A percentile compares a stretch with the other conserved stretches of the same genome.
These are phyloP conservation scores for Posidonia oceanica DNA, from an alignment of 116 monocot species.

Conservation along the genomic window DNA sequence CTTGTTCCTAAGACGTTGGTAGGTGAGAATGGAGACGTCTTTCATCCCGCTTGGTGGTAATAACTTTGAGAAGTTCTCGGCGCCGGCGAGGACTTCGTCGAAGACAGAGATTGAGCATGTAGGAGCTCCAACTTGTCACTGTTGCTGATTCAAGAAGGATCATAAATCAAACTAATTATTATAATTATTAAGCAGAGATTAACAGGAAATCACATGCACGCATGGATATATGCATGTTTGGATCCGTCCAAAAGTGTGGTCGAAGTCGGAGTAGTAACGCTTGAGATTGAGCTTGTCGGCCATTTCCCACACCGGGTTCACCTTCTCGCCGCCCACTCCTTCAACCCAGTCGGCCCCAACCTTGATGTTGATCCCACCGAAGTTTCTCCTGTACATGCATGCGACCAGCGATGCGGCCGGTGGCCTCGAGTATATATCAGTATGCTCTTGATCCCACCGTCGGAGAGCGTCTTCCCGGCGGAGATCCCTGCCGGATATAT, in stretches of 20 bases:
- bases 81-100: neutral
- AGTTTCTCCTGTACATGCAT: constrained; percentile 6
- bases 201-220: too few species aligned
- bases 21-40: constrained; percentile 62
- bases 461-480: too few species aligned
- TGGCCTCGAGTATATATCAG: too few species aligned
- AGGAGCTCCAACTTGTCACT: constrained; percentile 25
- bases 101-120: constrained; percentile 13
- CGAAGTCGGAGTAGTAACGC: constrained; percentile 38
- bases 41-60: constrained; percentile 23
- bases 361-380: constrained; percentile 65
- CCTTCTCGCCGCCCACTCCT: constrained; percentile 37
- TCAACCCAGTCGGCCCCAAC: constrained; percentile 73
- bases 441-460: too few species aligned
- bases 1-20: constrained; percentile 56
- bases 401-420: too few species aligned
- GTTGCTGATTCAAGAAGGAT: constrained; percentile 10
- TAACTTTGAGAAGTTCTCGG: constrained; percentile 16
- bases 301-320: constrained; percentile 61
- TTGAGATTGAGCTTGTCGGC: constrained; percentile 33
- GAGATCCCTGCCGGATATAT: too few species aligned
- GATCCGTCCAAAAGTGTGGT: constrained; percentile 22
- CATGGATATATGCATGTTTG: too few species aligned
- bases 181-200: neutral
- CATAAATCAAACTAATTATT: neutral